Evolutionary conservation across 768 basidiomycete genomes (phyloP).

Genomic region (Amanita subjunquillea): DNA sequence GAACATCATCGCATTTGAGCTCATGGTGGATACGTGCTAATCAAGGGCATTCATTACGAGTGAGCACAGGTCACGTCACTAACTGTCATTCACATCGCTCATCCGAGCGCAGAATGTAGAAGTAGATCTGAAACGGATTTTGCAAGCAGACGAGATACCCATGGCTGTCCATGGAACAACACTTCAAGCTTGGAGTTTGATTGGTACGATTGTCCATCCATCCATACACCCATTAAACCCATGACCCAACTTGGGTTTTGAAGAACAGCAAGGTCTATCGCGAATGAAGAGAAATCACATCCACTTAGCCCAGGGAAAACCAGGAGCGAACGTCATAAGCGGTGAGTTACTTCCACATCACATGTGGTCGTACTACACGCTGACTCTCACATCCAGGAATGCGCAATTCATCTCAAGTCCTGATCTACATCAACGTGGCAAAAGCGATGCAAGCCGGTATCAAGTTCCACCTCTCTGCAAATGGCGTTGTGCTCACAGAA

Average conservation of each 20-base stretch:
- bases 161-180: constrained; percentile 82
- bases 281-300: constrained; percentile 88
- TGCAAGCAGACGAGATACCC: constrained; percentile 52
- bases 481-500: constrained; percentile 82
- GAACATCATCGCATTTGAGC: constrained; percentile 16
- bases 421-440: constrained; percentile 73
- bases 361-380: not conserved
- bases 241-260: not conserved
- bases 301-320: constrained; percentile 76
- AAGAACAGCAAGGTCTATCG: constrained; percentile 65
- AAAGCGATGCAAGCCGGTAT: constrained; percentile 61
- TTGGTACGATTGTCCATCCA: constrained; percentile 33
- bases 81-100: not conserved
- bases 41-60: constrained; percentile 84
- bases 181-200: constrained; percentile 54
- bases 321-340: constrained; percentile 56
- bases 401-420: constrained; percentile 64
- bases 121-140: constrained; percentile 53
- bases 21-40: constrained; percentile 88
- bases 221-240: not conserved
- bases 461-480: constrained; percentile 69
- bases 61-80: constrained; percentile 14
- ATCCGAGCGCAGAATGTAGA: constrained; percentile 42
- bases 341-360: constrained; percentile 34
- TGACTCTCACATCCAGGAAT: constrained; percentile 44